Evolutionary conservation across 2,329 filamentous ascomycete genomes (phyloP).

Genomic region (Calonectria pauciramosa): DNA sequence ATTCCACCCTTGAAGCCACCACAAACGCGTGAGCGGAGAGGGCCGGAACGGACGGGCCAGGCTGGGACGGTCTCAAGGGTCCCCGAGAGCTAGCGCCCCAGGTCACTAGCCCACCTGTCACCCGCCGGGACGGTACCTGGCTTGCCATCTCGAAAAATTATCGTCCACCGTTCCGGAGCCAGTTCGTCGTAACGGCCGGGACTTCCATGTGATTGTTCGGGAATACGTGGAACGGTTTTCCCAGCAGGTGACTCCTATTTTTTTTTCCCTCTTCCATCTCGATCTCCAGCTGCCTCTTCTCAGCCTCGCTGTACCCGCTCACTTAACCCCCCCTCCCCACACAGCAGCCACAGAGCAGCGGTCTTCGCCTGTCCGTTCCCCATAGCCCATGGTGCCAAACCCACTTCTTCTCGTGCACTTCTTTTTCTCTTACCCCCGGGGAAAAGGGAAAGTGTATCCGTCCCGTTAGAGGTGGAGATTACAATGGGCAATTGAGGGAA

Average conservation of each 20-base stretch:
- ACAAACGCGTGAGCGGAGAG: constrained; percentile 46
- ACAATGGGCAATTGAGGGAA: not conserved
- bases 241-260: not conserved
- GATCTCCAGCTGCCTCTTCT: not conserved
- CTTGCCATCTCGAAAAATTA: constrained; percentile 41
- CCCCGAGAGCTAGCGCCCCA: not conserved
- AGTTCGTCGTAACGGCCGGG: constrained; percentile 32
- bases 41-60: constrained; percentile 40
- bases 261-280: not conserved
- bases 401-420: not conserved
- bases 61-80: constrained; percentile 2
- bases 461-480: not conserved
- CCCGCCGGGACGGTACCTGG: constrained; percentile 6
- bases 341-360: not conserved
- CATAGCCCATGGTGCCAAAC: not conserved
- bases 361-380: constrained; percentile 6
- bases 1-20: constrained; percentile 31
- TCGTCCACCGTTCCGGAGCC: constrained; percentile 34
- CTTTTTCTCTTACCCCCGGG: not conserved
- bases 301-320: not conserved
- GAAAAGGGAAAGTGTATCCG: not conserved
- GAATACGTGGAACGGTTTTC: constrained; percentile 22
- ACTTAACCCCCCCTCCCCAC: not conserved
- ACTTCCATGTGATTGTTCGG: constrained; percentile 26
- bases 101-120: not conserved